phyloP scores from a whole-genome alignment of 2,329 filamentous ascomycete genomes.

The Scedosporium apiospermum region DNA sequence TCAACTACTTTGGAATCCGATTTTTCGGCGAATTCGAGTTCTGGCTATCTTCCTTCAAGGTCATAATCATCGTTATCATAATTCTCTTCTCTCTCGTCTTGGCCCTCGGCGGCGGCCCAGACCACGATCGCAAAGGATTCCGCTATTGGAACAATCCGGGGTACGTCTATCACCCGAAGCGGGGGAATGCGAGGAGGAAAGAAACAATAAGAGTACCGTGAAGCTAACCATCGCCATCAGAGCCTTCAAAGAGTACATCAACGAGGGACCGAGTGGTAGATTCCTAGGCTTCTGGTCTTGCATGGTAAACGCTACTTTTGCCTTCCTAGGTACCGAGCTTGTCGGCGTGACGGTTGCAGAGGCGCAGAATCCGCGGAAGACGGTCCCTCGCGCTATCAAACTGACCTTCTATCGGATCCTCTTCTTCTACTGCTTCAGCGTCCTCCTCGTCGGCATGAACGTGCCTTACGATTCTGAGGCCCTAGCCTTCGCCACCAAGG shows the following conservation, averaged over 20 bases:
- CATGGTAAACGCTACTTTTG: conserved; percentile 69
- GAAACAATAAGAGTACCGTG: too few relatives aligned
- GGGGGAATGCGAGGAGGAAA: too few relatives aligned
- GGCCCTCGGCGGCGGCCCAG: conserved; percentile 55
- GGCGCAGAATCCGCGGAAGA: conserved; percentile 69
- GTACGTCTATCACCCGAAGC: conserved; percentile 11
- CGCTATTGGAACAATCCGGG: conserved; percentile 57
- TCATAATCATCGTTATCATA: conserved; percentile 55
- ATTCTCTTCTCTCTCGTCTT: conserved; percentile 57
- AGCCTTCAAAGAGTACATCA: conserved; percentile 41
- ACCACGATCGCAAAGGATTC: conserved; percentile 53
- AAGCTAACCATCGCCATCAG: conserved; percentile 9
- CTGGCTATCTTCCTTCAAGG: conserved; percentile 58
- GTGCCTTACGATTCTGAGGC: conserved; percentile 59
- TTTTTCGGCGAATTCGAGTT: conserved; percentile 60
- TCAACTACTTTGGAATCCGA: conserved; percentile 62
- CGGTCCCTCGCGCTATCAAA: conserved; percentile 67
- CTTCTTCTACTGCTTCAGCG: conserved; percentile 68
- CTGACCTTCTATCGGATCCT: conserved; percentile 75
- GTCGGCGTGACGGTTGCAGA: conserved; percentile 72
- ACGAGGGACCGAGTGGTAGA: conserved; percentile 33
- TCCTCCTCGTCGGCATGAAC: conserved; percentile 67
- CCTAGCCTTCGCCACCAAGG: conserved; percentile 42
- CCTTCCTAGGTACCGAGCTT: conserved; percentile 67
- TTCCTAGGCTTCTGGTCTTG: conserved; percentile 61